Evolutionary conservation across 306 rosid genomes (phyloP), one percentile per base, ranked within the genome.

Genomic region (Cyclanthera cordifolia): DNA sequence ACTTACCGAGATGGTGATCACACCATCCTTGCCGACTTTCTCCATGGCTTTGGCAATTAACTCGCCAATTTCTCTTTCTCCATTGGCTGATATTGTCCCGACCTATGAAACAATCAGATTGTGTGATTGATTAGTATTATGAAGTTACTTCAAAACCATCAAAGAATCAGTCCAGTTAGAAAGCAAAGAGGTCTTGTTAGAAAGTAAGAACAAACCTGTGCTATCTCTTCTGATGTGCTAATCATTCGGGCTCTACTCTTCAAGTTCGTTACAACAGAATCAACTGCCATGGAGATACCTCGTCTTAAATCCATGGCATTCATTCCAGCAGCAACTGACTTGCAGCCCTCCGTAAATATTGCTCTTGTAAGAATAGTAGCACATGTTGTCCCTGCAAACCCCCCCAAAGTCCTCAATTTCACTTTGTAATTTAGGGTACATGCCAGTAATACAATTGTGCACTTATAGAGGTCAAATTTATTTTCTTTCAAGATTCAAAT

Each of bases 271-370:
- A 89, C 96, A 3, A 92, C 96, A 55, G 88, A 72, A 73, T 92
- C 95, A 43, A 92, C 93, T 4, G 98, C 98, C 95, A 85, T 89
- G 28, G 73, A 75, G 72, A 92, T 89, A 54, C 98, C 98, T 20
- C 96, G 95, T 72, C 98, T 78, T 58, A 92, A 74, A 80, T 92
- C 98, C 98, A 92, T 92, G 8, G 96, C 95, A 79, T 92, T 92
- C 96, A 92, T 86, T 73, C 98, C 95, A 34, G 98, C 95, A 8
- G 98, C 98, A 74, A 92, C 96, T 45, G 98, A 92, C 82, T 92
- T 92, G 88, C 98, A 92, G 14, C 98, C 98, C 76, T 93, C 98
- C 0, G 94, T 41, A 60, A 83, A 89, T 78, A 93, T 93, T 47
- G 98, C 98, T 30, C 84, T 81, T 0, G 98, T 93, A 67, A 93